Base-by-base conservation (phyloP, 2,329 filamentous ascomycete genomes). In the Camillea tinctor region DNA sequence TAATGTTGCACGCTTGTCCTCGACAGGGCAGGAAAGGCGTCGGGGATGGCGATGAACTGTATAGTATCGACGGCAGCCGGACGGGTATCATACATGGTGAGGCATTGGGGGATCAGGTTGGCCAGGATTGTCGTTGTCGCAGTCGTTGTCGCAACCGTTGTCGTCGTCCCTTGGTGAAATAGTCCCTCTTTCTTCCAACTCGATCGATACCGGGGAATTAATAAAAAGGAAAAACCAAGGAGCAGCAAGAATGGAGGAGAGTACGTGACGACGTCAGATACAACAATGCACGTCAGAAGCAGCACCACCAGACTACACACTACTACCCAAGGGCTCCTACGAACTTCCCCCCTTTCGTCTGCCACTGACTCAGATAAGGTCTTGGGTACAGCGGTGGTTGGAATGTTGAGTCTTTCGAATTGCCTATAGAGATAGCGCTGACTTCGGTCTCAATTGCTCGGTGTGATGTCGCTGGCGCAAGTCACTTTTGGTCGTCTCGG, bases 21-120 rank as follows among this genome's bases (percentile, higher is more conserved):
- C 64, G 67, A 67, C 61, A 62, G 58, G 55, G 64, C 65, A 68
- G 68, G 59, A 57, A 68, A 68, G 63, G 66, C 68, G 66, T 66
- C 59, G 60, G 64, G 55, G 61, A 63, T 65, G 60, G 64, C 56
- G 61, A 64, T 65, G 52, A 60, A 68, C 58, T 66, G 64, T 61
- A 64, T 62, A 54, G 54, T 68, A 65, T 68, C 66, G 66, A 65
- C 57, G 57, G 59, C 64, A 15, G 55, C 61, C 60, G 62, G 59
- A 65, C 66, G 67, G 63, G 65, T 60, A 69, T 69, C 64, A 73
- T 67, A 67, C 71, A 73, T 74, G 63, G 70, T 73, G 72, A 65
- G 65, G 66, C 71, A 73, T 74, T 44, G 56, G 57, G 56, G 57
- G 59, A 55, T 40, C 23, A 52, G 57, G 55, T 30, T 59, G 57